Base-by-base conservation (phyloP, 768 basidiomycete species). In the Sporobolomyces phaffii region DNA sequence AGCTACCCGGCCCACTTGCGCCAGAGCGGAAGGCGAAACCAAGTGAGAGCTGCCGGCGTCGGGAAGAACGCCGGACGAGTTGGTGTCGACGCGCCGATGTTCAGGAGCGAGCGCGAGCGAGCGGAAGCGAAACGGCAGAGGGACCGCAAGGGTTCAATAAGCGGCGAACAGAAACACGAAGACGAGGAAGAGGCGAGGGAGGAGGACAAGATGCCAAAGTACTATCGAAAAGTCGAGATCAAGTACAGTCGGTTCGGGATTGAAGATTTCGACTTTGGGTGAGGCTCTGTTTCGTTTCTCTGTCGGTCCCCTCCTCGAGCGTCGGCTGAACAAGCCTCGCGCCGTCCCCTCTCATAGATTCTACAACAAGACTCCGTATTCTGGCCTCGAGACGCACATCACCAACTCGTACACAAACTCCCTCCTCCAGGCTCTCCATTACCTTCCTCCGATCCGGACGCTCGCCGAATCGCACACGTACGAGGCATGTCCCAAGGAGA, bases 231-330 rank as follows among this genome's bases (percentile, higher is more conserved):
- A 73, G 92, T 96, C 20, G 93, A 97, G 78, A 99, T 99, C 74
- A 91, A 93, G 77, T 99, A 99, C 76, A 93, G 90, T 43, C 94
- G 93, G 75, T 99, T 99, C 74, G 94, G 94, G 6, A 90, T 98
- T 22, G 94, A 97, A 76, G 94, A 99, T 78, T 99, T 99, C 74
- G 96, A 99, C 78, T 99, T 99, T 74, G 94, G 84, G 92, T 91
- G 76, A 49, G 56, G n/a, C n/a, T n/a, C n/a, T n/a, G n/a, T n/a
- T n/a, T n/a, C n/a, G 33, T 24, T 22, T 13, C 50, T 33, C 48
- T 18, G 1, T 26, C 15, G 3, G 33, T 38, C 52, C 45, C 13
- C 29, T 24, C 26, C 41, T 36, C 50, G 48, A 22, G 22, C n/a
- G 22, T 33, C 5, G 48, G 5, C 29, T 31, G n/a, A n/a, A n/a